Conservation (phyloP, 1,139 yeast genomes). For the Blastobotrys buckinghamii region DNA sequence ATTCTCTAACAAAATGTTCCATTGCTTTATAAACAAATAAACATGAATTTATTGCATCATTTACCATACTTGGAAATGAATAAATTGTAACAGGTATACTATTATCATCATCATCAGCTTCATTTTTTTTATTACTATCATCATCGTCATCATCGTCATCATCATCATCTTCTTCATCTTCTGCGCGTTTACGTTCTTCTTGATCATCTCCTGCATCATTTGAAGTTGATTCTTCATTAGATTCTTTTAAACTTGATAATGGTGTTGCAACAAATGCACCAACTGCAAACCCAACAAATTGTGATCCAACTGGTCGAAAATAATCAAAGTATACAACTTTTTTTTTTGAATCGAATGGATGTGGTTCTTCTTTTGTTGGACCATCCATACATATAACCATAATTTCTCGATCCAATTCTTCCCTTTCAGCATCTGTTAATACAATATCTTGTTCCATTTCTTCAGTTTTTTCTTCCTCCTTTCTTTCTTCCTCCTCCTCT, state of each 20-base stretch:
- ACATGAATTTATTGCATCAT: slow-evolving; percentile 67
- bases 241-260: slow-evolving; percentile 37
- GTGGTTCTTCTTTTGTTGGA: slow-evolving; percentile 40
- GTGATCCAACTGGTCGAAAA: slow-evolving; percentile 85
- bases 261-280: slow-evolving; percentile 74
- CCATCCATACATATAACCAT: slow-evolving; percentile 75
- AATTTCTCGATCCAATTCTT: slow-evolving; percentile 48
- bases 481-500: neutral
- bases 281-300: slow-evolving; percentile 93
- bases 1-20: slow-evolving; percentile 79
- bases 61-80: slow-evolving; percentile 50
- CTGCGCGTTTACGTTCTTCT: slow-evolving; percentile 13
- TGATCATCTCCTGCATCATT: slow-evolving; percentile 12
- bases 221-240: slow-evolving; percentile 29
- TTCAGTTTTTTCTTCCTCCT: slow-evolving; percentile 26
- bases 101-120: slow-evolving; percentile 29
- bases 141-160: slow-evolving; percentile 29
- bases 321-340: slow-evolving; percentile 76
- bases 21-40: slow-evolving; percentile 70
- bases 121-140: slow-evolving; percentile 17
- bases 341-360: slow-evolving; percentile 60
- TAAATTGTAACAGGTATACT: slow-evolving; percentile 48
- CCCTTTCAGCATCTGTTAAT: slow-evolving; percentile 36
- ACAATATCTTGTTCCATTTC: slow-evolving; percentile 17
- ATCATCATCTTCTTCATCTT: slow-evolving; percentile 29